Base-by-base conservation (phyloP, 768 basidiomycete species). In the Clitopilus passeckerianus region DNA sequence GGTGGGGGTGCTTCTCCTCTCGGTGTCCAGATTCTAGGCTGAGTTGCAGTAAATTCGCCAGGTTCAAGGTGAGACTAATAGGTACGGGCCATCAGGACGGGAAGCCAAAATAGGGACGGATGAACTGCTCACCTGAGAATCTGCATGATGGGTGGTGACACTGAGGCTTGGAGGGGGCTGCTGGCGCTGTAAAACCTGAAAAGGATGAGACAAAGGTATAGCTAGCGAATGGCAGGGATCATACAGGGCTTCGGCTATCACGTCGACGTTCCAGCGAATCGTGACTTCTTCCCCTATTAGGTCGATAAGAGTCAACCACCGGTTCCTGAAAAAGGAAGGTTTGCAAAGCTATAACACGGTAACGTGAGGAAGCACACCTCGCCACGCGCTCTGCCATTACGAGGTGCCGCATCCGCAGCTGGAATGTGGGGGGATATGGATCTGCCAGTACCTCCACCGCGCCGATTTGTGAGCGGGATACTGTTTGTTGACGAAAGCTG, bases 401-500 rank as follows among this genome's bases (percentile, higher is more conserved):
- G 27, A 30, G 27, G 27, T 30, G 7, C 27, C 27, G 27, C 27
- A 7, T 30, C 27, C 4, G 27, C 7, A 30, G 27, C 27, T 30
- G 27, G 34, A 44, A n/a, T 63, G 53, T 46, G 43, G 59, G 34
- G 27, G 54, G 30, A 23, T 44, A 6, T 22, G 7, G 60, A 54
- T 15, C 59, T 55, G 56, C 57, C 62, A 53, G 35, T 52, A 8
- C 54, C 63, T 18, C 50, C 33, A 5, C 57, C 61, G 35, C 71
- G 70, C 27, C 69, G 68, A 54, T 53, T 67, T 14, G 74, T 73
- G 18, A 77, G 74, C 0, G 76, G 77, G n/a, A 75, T 67, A 41
- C 67, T 74, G 57, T 79, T 77, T 0, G 74, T 70, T 1, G 74
- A 74, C 54, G 74, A 74, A 9, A 66, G 54, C 53, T 60, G 61